Percentiles rank a stretch among this genome's conserved stretches.
phyloP scores from a whole-genome alignment of 768 basidiomycete genomes.

The Lactarius hatsudake region DNA sequence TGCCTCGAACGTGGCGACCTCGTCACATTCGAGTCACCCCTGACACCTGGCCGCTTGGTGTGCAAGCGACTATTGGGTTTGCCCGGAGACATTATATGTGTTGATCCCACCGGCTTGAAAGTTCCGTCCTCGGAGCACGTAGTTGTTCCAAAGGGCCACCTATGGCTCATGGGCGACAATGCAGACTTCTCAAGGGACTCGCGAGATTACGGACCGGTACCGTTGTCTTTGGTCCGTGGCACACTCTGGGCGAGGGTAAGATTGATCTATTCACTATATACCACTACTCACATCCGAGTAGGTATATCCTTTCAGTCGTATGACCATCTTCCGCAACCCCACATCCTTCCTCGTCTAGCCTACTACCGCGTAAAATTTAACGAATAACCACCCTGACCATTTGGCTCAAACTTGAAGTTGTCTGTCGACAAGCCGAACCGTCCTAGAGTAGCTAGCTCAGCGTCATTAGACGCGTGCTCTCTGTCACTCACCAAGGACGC shows the following conservation, averaged over 20 bases:
- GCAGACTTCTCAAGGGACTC: conserved; percentile 81
- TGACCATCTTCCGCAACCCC: conserved; percentile 34
- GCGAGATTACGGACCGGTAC: conserved; percentile 88
- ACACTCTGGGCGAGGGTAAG: conserved; percentile 64
- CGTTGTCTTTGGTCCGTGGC: conserved; percentile 72
- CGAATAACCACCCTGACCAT: conserved; percentile 93
- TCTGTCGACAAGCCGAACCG: conserved; percentile 94
- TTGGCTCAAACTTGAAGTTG: conserved; percentile 95
- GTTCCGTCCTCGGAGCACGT: conserved; percentile 72
- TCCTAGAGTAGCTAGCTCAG: conserved; percentile 44
- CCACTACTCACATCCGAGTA: conserved; percentile 18
- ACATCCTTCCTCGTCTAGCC: conserved; percentile 32
- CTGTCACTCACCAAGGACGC: conserved; percentile 63
- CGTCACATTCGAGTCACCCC: conserved; percentile 66
- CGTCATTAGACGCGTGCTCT: background rate
- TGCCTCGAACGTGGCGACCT: conserved; percentile 72
- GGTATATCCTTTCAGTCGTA: conserved; percentile 33
- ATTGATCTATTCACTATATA: conserved; percentile 6
- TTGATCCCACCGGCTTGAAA: conserved; percentile 73
- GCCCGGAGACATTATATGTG: conserved; percentile 84
- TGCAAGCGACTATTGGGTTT: conserved; percentile 91
- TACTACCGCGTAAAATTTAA: conserved; percentile 72
- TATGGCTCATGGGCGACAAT: conserved; percentile 94
- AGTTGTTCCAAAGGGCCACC: conserved; percentile 75
- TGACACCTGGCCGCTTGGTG: conserved; percentile 60